A percentile compares a stretch with the other conserved stretches of the same genome.
phyloP scores from a whole-genome alignment of 2,329 filamentous ascomycete genomes.

The Alternaria sp. region DNA sequence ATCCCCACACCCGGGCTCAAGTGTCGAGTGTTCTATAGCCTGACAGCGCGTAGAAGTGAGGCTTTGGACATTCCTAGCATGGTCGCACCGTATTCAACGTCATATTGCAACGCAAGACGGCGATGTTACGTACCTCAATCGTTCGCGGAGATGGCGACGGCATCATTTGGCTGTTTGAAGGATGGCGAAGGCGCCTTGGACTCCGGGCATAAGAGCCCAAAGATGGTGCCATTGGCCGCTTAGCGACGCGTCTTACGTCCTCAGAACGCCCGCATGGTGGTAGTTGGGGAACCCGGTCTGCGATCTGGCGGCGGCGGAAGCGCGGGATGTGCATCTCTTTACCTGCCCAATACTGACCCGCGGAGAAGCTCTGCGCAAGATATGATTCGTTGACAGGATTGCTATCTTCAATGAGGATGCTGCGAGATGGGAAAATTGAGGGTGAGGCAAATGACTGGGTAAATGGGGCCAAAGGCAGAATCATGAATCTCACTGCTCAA shows the following conservation, averaged over 20 bases:
- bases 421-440: background rate
- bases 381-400: background rate
- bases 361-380: constrained; percentile 16
- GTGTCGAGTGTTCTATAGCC: constrained; percentile 1
- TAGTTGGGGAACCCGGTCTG: constrained; percentile 20
- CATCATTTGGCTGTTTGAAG: background rate
- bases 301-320: constrained; percentile 16
- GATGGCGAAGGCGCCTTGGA: background rate
- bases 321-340: constrained; percentile 24
- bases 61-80: constrained; percentile 22
- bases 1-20: constrained; percentile 3
- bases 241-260: constrained; percentile 9
- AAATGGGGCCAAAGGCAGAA: background rate
- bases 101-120: constrained; percentile 1
- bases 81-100: constrained; percentile 11
- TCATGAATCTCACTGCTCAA: background rate
- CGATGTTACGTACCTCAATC: constrained; percentile 17
- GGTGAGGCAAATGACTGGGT: background rate
- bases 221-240: constrained; percentile 20
- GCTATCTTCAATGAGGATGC: background rate
- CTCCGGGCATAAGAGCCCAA: background rate
- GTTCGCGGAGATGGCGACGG: constrained; percentile 11
- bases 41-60: constrained; percentile 18
- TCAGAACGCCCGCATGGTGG: constrained; percentile 11
- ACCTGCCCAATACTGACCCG: constrained; percentile 10